Evolutionary conservation across 345 rosid genomes (phyloP), one percentile per base, ranked within the genome.

Genomic region (Rhodamnia argentea): DNA sequence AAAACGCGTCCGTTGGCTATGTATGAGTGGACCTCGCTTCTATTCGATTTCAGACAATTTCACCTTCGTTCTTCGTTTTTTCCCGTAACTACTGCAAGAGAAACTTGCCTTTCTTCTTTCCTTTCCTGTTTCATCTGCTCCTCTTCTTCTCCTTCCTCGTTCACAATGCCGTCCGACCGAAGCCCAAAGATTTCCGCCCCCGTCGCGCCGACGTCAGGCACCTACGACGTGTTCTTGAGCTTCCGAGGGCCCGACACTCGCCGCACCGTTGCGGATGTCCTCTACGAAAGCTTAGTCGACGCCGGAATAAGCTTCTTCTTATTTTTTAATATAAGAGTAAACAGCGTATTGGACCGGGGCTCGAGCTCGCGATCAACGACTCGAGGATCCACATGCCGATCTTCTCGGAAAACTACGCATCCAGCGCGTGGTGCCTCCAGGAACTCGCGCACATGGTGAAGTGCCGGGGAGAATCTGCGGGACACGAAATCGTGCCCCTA

Each of bases 401-500:
- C 75, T 62, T 62, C 22, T 62, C 22, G 0, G 40, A 29, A 29
- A 40, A 40, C 22, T 62, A 27, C 10, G 22, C 75, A 3, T 13
- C 20, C 75, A 62, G 75, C 42, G 2, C 75, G 5, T 62, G 22
- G 75, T 62, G 42, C 42, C 75, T 62, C 10, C 75, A 60, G 40
- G 40, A 60, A 40, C 74, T 60, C 74, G 10, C 10, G 22, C 22
- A 10, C 10, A 60, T 60, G 74, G 74, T 60, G 40, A 60, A 14
- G 74, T 3, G 74, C 4, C 0, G 10, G 74, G 3, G 2, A 0
- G 20, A 0, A 27, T n/a, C 37, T 1, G 40, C 40, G 74, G 40
- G 37, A 14, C 74, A 14, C 20, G 74, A 60, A 60, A 60, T 60
- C 40, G 40, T 58, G 64, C 64, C 29, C 1, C 7, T 58, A 5